These are phyloP conservation scores for Canna indica DNA, from an alignment of 176 grass and related monocot genomes.

Conservation along the genomic window DNA sequence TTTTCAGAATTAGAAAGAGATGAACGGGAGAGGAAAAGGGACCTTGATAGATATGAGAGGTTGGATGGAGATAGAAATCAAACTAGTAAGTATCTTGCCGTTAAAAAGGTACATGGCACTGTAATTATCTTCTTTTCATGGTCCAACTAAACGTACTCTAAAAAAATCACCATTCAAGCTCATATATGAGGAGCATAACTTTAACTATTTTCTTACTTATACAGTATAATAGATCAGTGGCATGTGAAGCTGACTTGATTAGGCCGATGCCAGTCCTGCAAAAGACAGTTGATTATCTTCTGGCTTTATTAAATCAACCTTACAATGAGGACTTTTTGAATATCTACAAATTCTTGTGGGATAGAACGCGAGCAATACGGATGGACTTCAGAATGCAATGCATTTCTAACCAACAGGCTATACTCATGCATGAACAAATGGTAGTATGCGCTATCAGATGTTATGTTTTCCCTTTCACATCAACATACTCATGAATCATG, in stretches of 20 bases:
- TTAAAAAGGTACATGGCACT: slow-evolving; percentile 68
- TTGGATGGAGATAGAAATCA: slow-evolving; percentile 80
- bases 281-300: slow-evolving; percentile 83
- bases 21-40: slow-evolving; percentile 92
- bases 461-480: background rate
- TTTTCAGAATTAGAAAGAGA: slow-evolving; percentile 67
- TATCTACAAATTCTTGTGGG: slow-evolving; percentile 97
- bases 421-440: slow-evolving; percentile 97
- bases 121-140: slow-evolving; percentile 33
- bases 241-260: slow-evolving; percentile 75
- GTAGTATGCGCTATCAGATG: slow-evolving; percentile 26
- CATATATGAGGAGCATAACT: slow-evolving; percentile 29
- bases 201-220: slow-evolving; percentile 50
- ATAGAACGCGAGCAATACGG: slow-evolving; percentile 92
- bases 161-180: slow-evolving; percentile 40
- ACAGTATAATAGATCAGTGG: slow-evolving; percentile 92
- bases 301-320: slow-evolving; percentile 64
- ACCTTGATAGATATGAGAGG: slow-evolving; percentile 89
- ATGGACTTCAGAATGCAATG: slow-evolving; percentile 99
- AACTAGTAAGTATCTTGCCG: slow-evolving; percentile 74
- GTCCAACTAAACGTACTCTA: slow-evolving; percentile 24
- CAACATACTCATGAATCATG: background rate
- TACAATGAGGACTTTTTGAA: slow-evolving; percentile 74
- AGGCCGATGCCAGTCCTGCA: slow-evolving; percentile 86
- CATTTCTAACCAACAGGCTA: slow-evolving; percentile 62